These are phyloP conservation scores for Colletotrichum sp. DNA, from an alignment of 2,329 filamentous ascomycete species.

Conservation along the genomic window DNA sequence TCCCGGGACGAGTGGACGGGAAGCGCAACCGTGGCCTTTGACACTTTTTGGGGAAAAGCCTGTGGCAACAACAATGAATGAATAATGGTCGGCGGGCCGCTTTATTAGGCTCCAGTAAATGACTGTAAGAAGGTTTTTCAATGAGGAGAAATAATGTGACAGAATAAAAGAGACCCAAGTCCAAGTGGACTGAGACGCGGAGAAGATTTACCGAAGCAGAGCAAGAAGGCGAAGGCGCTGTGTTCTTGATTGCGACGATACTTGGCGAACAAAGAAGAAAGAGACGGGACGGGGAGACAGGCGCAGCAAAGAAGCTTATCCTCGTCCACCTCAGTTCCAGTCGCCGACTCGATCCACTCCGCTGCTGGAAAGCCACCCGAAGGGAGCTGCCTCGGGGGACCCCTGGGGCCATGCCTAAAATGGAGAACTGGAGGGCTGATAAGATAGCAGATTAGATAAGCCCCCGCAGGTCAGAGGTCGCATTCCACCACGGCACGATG, in stretches of 20 bases:
- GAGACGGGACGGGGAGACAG: neutral
- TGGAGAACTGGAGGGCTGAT: neutral
- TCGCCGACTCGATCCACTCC: neutral
- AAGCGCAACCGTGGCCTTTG: constrained; percentile 24
- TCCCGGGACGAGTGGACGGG: neutral
- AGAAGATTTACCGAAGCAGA: neutral
- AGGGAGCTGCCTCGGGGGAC: constrained; percentile 7
- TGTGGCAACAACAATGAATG: constrained; percentile 16
- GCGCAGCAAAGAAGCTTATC: constrained; percentile 15
- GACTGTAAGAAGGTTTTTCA: neutral
- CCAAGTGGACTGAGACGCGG: constrained; percentile 9
- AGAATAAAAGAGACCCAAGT: neutral
- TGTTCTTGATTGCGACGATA: constrained; percentile 15
- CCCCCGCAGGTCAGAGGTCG: neutral
- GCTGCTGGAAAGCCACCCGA: constrained; percentile 1
- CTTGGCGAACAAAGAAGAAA: neutral
- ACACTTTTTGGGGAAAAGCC: neutral
- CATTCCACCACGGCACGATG: neutral
- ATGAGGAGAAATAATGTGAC: neutral
- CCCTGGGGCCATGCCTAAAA: constrained; percentile 21
- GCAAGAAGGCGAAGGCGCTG: neutral
- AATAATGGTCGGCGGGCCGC: constrained; percentile 7
- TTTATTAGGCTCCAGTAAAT: constrained; percentile 1
- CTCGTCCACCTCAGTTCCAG: neutral
- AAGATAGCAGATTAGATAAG: constrained; percentile 20